Evolutionary conservation across 345 rosid genomes (phyloP), one percentile per base, ranked within the genome.

Genomic region (Sisymbrium irio): DNA sequence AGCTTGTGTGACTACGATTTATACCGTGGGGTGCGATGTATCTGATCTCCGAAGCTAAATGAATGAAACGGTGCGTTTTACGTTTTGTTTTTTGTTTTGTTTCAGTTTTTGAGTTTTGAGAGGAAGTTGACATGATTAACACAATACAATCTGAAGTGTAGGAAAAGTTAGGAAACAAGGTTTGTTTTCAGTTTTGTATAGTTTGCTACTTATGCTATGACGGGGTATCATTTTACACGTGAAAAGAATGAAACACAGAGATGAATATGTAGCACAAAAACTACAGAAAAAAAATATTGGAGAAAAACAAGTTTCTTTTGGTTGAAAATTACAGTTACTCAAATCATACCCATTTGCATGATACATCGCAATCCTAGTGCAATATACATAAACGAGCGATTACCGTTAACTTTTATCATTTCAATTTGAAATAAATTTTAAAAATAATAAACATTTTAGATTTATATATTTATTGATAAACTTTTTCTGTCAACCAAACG

Each of bases 401-500:
- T 8, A 3, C 0, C 0, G 0, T 0, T 17, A 8, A 5, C 9
- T 17, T 42, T 55, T 42, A 0, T 15, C 22, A 6, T 2, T 5
- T 2, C 9, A 46, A 37, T 37, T 35, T 37, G 22, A 37, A 4
- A 12, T 3, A 8, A 8, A 3, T 28, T 46, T 1, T 0, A 5
- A 14, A 5, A 2, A 8, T 4, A 4, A 5, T 3, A 0, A 39
- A 12, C 0, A 1, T n/a, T 50, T 3, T 28, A 62, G 0, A 42
- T 63, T 22, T 0, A 4, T 0, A 13, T 30, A 0, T 54, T 0
- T 42, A 2, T 40, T 22, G 7, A 9, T 65, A 69, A 73, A 65
- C 42, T 69, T 76, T 76, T 76, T 56, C 47, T 5, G 73, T 40
- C 53, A 75, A 68, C 67, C 58, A 68, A 53, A 67, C 74, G 58